A percentile compares a stretch with the other conserved stretches of the same genome.
phyloP scores from a whole-genome alignment of 225 moss, liverwort and hornwort genomes.

The Pseudoscleropodium purum region DNA sequence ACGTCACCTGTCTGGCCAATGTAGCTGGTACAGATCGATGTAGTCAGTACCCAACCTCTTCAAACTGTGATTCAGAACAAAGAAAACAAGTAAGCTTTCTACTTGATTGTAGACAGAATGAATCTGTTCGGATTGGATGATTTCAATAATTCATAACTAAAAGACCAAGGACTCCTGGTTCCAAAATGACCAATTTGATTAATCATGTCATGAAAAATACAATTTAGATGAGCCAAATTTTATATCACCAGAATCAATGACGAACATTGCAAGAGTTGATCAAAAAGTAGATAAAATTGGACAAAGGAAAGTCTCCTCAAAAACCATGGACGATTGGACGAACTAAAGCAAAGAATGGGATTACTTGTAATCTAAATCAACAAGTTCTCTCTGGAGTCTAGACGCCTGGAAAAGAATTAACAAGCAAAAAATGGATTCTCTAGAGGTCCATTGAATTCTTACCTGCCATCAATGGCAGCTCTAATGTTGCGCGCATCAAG shows the following conservation, averaged over 20 bases:
- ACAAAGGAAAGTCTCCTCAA: not conserved
- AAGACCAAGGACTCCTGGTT: not conserved
- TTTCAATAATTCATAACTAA: not conserved
- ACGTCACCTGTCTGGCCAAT: slow-evolving; percentile 84
- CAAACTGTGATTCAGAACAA: slow-evolving; percentile 41
- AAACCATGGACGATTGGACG: not conserved
- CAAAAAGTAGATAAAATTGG: not conserved
- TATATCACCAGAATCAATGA: not conserved
- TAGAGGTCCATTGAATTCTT: not conserved
- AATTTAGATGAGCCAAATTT: not conserved
- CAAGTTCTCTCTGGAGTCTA: not conserved
- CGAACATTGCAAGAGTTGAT: not conserved
- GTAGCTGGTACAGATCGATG: slow-evolving; percentile 86
- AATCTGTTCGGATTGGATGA: not conserved
- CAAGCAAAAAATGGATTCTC: not conserved
- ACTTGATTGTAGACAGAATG: not conserved
- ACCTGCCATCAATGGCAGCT: slow-evolving; percentile 79
- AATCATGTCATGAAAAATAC: not conserved
- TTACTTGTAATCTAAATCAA: not conserved
- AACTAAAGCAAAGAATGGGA: not conserved
- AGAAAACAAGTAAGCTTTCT: not conserved
- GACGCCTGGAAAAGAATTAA: not conserved
- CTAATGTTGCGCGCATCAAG: slow-evolving; percentile 62
- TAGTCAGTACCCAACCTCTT: slow-evolving; percentile 69
- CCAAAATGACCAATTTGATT: not conserved